Evolutionary conservation across 345 rosid genomes (phyloP).

Genomic region (Populus euphratica): DNA sequence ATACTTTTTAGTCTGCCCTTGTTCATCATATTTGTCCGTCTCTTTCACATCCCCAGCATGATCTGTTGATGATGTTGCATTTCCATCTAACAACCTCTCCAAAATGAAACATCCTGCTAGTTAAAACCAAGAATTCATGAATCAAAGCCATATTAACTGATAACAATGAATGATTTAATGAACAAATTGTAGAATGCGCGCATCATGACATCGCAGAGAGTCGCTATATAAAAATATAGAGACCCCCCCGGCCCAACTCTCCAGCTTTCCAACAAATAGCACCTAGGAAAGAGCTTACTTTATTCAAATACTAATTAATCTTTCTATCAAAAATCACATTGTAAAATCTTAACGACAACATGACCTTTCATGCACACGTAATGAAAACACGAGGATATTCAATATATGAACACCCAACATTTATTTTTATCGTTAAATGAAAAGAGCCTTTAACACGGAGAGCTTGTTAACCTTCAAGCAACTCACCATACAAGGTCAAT

Average conservation of each 20-base stretch:
- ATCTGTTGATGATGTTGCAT: slow-evolving; percentile 8
- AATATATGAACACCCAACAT: too few species aligned
- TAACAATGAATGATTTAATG: neutral
- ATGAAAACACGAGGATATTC: too few species aligned
- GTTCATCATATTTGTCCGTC: slow-evolving; percentile 31
- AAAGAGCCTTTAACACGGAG: too few species aligned
- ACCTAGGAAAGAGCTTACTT: too few species aligned
- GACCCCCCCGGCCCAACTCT: neutral
- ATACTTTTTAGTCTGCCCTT: slow-evolving; percentile 27
- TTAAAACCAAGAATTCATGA: neutral
- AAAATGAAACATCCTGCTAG: neutral
- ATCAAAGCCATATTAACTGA: neutral
- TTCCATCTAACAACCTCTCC: slow-evolving; percentile 36
- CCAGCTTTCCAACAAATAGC: neutral
- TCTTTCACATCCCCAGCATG: slow-evolving; percentile 29
- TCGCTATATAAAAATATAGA: neutral
- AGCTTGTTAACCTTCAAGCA: too few species aligned
- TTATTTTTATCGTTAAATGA: too few species aligned
- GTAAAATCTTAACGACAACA: too few species aligned
- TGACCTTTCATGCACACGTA: too few species aligned
- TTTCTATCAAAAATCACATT: too few species aligned
- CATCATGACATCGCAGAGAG: neutral
- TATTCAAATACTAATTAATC: too few species aligned
- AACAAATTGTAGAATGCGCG: neutral
- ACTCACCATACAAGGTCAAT: too few species aligned